Conservation (phyloP, 371 early-diverging fungal genomes). For the Nosema bombycis region DNA sequence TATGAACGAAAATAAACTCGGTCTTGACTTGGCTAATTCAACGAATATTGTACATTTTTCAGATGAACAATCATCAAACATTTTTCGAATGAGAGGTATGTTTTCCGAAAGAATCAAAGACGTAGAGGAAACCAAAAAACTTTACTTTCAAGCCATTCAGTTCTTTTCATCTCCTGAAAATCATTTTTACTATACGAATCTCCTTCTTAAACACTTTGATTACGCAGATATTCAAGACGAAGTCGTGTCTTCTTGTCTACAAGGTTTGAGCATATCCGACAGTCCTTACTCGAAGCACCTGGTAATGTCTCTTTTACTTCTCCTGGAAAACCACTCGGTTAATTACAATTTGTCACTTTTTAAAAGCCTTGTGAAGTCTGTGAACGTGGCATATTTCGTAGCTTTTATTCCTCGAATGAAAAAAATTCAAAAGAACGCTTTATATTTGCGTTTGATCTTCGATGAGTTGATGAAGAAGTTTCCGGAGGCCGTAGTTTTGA, state of each 20-base stretch:
- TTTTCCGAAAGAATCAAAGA: slow-evolving; percentile 48
- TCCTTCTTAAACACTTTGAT: slow-evolving; percentile 16
- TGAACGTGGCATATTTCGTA: slow-evolving; percentile 51
- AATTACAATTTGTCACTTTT: slow-evolving; percentile 37
- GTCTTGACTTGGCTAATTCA: slow-evolving; percentile 52
- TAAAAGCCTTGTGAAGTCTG: slow-evolving; percentile 29
- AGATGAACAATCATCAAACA: slow-evolving; percentile 48
- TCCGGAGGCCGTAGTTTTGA: slow-evolving; percentile 12
- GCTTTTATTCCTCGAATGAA: slow-evolving; percentile 57
- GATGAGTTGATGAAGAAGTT: slow-evolving; percentile 10
- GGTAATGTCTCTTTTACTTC: slow-evolving; percentile 34
- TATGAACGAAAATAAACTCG: slow-evolving; percentile 53
- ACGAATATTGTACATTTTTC: slow-evolving; percentile 60
- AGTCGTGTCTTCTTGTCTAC: slow-evolving; percentile 50
- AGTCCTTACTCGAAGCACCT: slow-evolving; percentile 34
- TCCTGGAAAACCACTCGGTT: slow-evolving; percentile 28
- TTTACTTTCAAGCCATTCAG: slow-evolving; percentile 58
- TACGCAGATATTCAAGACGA: slow-evolving; percentile 23
- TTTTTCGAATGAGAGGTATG: slow-evolving; percentile 50
- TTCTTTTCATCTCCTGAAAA: slow-evolving; percentile 50
- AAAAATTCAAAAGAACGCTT: slow-evolving; percentile 29
- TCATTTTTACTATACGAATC: slow-evolving; percentile 50
- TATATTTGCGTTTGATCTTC: background rate
- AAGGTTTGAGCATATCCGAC: slow-evolving; percentile 41
- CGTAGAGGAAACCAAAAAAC: slow-evolving; percentile 50